These are phyloP conservation scores for Mortierella hygrophila DNA, from an alignment of 192 early-diverging fungal genomes.

Conservation along the genomic window DNA sequence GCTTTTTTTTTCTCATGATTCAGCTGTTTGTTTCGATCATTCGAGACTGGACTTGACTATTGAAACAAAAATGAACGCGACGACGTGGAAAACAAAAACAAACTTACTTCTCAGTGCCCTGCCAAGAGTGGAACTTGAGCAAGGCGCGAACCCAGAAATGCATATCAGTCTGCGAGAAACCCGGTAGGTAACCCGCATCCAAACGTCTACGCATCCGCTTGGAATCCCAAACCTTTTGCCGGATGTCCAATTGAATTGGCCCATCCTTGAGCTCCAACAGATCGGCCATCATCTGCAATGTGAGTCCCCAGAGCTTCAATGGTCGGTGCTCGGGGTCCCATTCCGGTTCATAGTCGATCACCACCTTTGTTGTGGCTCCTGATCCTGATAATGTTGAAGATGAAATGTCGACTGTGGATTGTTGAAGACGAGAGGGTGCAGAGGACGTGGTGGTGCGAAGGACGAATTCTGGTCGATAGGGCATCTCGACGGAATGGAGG, in stretches of 20 bases:
- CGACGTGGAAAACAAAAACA: neutral
- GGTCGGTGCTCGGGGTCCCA: constrained; percentile 51
- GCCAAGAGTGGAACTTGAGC: constrained; percentile 55
- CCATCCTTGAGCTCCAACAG: constrained; percentile 56
- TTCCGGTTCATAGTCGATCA: constrained; percentile 40
- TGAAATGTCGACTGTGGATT: neutral
- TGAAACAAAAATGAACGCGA: neutral
- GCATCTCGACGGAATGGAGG: constrained; percentile 57
- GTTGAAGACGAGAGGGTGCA: neutral
- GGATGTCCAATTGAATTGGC: constrained; percentile 49
- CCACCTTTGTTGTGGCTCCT: neutral
- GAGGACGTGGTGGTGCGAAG: constrained; percentile 3
- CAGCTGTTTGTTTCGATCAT: too few species aligned
- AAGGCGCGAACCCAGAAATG: constrained; percentile 55
- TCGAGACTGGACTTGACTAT: too few species aligned
- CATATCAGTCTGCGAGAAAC: constrained; percentile 49
- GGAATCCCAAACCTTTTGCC: constrained; percentile 54
- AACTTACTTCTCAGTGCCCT: constrained; percentile 54
- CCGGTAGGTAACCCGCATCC: constrained; percentile 48
- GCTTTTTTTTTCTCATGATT: too few species aligned
- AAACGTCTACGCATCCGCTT: constrained; percentile 45
- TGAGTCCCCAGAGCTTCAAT: constrained; percentile 58
- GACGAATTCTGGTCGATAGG: constrained; percentile 50
- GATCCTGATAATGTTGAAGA: neutral
- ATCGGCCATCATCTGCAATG: constrained; percentile 62